Evolutionary conservation across 495 filamentous ascomycete genomes (phyloP), one percentile per base, ranked within the genome.

Genomic region (Penicillium coffeae): DNA sequence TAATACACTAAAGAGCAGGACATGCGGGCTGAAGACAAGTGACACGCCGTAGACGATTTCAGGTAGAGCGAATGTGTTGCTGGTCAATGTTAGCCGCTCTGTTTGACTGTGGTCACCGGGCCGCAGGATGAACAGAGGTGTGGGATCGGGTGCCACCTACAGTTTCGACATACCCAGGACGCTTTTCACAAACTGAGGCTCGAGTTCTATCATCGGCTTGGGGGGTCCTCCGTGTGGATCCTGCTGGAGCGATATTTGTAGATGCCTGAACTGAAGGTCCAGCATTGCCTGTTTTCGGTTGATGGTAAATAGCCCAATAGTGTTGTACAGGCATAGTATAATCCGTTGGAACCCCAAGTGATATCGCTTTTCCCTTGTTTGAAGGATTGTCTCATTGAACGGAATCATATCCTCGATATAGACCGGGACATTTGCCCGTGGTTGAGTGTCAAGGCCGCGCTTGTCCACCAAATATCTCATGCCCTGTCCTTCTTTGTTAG

Each of bases 361-460:
- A 32, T 59, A 62, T 21, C 43, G 47, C 38, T 56, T 62, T 41
- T 62, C 55, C 51, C 36, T 13, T 15, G 55, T 62, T 32, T 34
- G 40, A 19, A 62, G 42, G 33, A 55, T 55, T 1, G 52, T 63
- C 38, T 63, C 37, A 44, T 63, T 59, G 34, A 63, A 50, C 15
- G 46, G 48, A 15, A 46, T 44, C 8, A 61, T 49, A 46, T 61
- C 54, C 41, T 61, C 38, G 21, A 57, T 56, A 52, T 57, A 61
- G 30, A 61, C 40, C 15, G 30, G 54, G 14, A 45, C 50, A 21
- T 61, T 61, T 35, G 38, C 46, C 30, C 46, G 19, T 20, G 38
- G 49, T 40, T 60, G 22, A 15, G 39, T 54, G 21, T 54, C 42
- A 21, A 57, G 44, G 2, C 44, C 33, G 22, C 21, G 15, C 42